Evolutionary conservation across 306 rosid species (phyloP).

Genomic region (Cicer judaicum): DNA sequence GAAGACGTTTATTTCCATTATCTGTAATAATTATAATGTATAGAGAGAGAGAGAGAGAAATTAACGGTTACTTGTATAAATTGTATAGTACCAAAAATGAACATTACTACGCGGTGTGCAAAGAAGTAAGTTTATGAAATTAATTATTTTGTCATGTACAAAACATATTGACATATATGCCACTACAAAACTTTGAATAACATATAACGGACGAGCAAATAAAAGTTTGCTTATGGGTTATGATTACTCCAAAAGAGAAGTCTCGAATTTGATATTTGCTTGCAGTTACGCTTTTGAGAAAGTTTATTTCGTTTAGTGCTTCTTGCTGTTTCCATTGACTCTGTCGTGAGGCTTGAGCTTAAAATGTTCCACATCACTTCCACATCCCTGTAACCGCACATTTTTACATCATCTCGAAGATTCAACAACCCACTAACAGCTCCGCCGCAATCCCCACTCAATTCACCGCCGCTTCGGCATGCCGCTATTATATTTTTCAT

Average conservation of each 20-base stretch:
- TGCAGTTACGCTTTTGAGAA: slow-evolving; percentile 9
- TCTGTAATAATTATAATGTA: neutral
- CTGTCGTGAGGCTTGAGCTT: slow-evolving; percentile 33
- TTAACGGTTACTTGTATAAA: neutral
- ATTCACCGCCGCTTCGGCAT: neutral
- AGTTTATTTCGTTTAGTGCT: neutral
- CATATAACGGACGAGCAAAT: neutral
- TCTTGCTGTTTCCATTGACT: slow-evolving; percentile 17
- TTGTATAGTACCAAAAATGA: neutral
- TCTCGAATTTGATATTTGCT: slow-evolving; percentile 35
- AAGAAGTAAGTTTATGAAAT: neutral
- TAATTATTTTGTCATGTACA: neutral
- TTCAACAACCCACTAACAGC: slow-evolving; percentile 47
- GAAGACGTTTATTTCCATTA: neutral
- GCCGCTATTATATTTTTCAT: neutral
- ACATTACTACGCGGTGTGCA: neutral
- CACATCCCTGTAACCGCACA: slow-evolving; percentile 67
- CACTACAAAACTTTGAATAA: neutral
- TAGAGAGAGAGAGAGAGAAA: neutral
- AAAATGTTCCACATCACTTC: slow-evolving; percentile 74
- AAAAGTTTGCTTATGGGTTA: neutral
- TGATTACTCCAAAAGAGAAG: slow-evolving; percentile 42
- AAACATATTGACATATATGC: slow-evolving; percentile 16
- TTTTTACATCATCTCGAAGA: slow-evolving; percentile 63
- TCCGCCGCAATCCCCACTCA: neutral